Evolutionary conservation across 2,329 filamentous ascomycete species (phyloP).

Genomic region (Dissoconium aciculare): DNA sequence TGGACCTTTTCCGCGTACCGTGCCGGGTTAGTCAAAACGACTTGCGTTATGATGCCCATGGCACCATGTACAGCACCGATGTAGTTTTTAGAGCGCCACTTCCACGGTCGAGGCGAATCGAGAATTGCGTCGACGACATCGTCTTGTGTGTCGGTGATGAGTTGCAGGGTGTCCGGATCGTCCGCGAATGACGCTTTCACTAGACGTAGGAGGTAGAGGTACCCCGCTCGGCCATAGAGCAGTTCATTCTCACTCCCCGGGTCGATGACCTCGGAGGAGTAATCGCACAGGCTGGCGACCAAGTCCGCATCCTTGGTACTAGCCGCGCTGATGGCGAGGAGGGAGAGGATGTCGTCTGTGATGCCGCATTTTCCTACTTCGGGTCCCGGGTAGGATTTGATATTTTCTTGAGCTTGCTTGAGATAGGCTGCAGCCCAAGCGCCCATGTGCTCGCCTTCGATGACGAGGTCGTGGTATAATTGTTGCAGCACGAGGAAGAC

Average conservation of each 20-base stretch:
- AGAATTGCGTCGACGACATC: constrained; percentile 47
- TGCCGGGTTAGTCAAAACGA: constrained; percentile 43
- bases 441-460: constrained; percentile 33
- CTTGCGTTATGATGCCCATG: constrained; percentile 56
- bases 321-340: constrained; percentile 36
- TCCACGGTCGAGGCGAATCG: constrained; percentile 42
- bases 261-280: constrained; percentile 33
- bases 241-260: constrained; percentile 43
- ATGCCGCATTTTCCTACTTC: constrained; percentile 33
- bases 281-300: constrained; percentile 36
- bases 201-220: constrained; percentile 51
- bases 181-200: constrained; percentile 43
- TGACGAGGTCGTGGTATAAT: constrained; percentile 33
- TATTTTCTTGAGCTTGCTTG: constrained; percentile 35
- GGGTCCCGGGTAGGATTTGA: constrained; percentile 35
- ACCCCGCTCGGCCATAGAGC: constrained; percentile 52
- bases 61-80: constrained; percentile 53
- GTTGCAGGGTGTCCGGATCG: constrained; percentile 35
- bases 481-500: constrained; percentile 36
- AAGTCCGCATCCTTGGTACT: constrained; percentile 36
- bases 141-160: constrained; percentile 38
- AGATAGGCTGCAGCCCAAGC: constrained; percentile 38
- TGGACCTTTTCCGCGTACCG: constrained; percentile 41
- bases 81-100: constrained; percentile 48
- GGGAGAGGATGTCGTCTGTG: constrained; percentile 36